Evolutionary conservation across 768 basidiomycete species (phyloP).

Genomic region (Mrakia blollopis): DNA sequence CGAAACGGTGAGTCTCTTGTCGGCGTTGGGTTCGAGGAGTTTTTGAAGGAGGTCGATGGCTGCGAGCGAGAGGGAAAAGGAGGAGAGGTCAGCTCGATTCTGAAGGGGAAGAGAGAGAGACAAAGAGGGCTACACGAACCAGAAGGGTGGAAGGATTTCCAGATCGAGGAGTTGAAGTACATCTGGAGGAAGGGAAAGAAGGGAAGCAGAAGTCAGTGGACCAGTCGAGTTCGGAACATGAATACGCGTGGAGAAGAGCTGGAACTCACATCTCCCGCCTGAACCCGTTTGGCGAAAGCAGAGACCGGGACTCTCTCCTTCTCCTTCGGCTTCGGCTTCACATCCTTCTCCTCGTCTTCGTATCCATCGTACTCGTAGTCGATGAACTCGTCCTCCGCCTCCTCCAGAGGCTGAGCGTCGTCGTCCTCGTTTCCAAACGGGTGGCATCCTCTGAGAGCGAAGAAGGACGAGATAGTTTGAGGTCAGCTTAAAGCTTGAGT

Average conservation of each 20-base stretch:
- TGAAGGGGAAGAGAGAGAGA: neutral
- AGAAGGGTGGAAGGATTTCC: neutral
- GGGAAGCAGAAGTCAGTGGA: neutral
- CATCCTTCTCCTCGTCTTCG: neutral
- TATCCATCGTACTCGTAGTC: neutral
- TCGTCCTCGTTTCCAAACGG: constrained; percentile 30
- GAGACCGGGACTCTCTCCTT: neutral
- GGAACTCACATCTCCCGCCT: neutral
- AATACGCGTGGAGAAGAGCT: neutral
- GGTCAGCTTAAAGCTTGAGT: neutral
- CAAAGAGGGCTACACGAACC: neutral
- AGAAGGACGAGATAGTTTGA: neutral
- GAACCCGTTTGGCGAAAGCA: neutral
- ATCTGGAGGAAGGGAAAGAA: neutral
- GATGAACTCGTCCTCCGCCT: neutral
- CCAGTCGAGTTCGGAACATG: neutral
- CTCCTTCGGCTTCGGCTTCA: neutral
- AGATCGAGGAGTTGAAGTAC: neutral
- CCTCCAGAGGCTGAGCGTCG: neutral
- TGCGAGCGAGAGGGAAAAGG: neutral
- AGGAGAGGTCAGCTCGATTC: neutral
- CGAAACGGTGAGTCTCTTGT: neutral
- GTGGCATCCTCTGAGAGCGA: constrained; percentile 12
- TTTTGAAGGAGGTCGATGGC: constrained; percentile 15
- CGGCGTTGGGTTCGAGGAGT: constrained; percentile 2